These are phyloP conservation scores for Gloeopeniophorella convolvens DNA, from an alignment of 768 basidiomycete species.

Conservation along the genomic window DNA sequence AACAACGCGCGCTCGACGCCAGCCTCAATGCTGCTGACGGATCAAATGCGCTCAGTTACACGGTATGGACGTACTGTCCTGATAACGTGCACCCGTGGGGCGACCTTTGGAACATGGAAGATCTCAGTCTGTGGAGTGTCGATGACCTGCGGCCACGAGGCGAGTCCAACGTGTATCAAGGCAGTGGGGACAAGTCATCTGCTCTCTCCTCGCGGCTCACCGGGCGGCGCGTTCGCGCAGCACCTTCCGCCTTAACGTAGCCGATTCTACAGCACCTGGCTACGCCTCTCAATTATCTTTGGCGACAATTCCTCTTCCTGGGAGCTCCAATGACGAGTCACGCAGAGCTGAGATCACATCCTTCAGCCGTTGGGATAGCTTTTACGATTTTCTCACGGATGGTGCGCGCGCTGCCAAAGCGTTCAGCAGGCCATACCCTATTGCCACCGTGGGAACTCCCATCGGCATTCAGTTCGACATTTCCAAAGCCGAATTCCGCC, in stretches of 20 bases:
- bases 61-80: constrained; percentile 84
- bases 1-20: constrained; percentile 84
- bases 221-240: constrained; percentile 9
- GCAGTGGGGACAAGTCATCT: constrained; percentile 33
- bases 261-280: constrained; percentile 11
- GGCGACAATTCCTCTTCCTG: constrained; percentile 27
- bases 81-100: constrained; percentile 86
- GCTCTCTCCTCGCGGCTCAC: constrained; percentile 33
- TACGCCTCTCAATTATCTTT: constrained; percentile 34
- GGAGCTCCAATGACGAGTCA: constrained; percentile 16
- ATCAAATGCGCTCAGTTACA: constrained; percentile 65
- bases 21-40: constrained; percentile 78
- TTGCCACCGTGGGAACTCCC: constrained; percentile 63
- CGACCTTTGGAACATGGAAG: constrained; percentile 96
- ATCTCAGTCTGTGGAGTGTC: constrained; percentile 79
- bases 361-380: constrained; percentile 38
- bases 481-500: constrained; percentile 57
- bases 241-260: not conserved
- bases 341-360: constrained; percentile 20
- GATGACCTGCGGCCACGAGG: constrained; percentile 50
- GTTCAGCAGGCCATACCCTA: constrained; percentile 80
- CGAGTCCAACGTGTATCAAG: constrained; percentile 24
- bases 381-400: constrained; percentile 71
- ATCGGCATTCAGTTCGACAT: constrained; percentile 72
- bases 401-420: constrained; percentile 82